Base-by-base conservation (phyloP, 2,329 filamentous ascomycete genomes). In the Scedosporium boydii region DNA sequence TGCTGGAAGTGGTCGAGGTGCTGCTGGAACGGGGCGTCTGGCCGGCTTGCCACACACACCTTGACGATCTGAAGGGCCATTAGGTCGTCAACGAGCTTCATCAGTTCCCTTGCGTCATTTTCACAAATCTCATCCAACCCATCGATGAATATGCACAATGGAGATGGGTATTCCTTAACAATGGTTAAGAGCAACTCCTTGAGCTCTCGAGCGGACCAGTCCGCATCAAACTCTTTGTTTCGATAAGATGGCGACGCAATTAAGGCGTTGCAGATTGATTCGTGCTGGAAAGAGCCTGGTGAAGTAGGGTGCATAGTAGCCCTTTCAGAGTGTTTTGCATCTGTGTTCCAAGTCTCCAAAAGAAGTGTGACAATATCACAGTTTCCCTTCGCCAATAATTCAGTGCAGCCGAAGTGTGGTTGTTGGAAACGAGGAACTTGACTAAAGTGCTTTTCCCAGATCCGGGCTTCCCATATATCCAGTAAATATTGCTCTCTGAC, bases 361-460 rank as follows among this genome's bases (percentile, higher is more conserved):
- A 72, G 63, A 70, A 73, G 58, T 70, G 70, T 2, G 66, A 66
- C 4, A 67, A 14, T 0, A 70, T 56, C 0, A 66, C 5, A 1
- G 65, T 59, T 2, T 57, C 44, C 0, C 56, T 5, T 1, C 53
- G 63, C 70, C 72, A 73, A 1, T 26, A 2, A 1, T 63, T 9
- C 5, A 75, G 63, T 0, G 46, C 9, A 1, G 51, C 7, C 4
- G 12, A 21, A 0, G 69, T 72, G 4, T 56, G 14, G 2, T 53
- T 7, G 12, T 69, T 55, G 0, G 63, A 38, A 2, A 65, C 14
- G 10, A 74, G 48, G 55, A 68, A 73, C 46, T 71, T 74, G 59
- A 73, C 68, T 38, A 75, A 58, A 0, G 70, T 73, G 9, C 66
- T 69, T 53, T 75, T 75, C 1, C 73, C 73, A 1, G 71, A 69